A percentile compares a stretch with the other conserved stretches of the same genome.
phyloP scores from a whole-genome alignment of 331 rosid species.

The Quercus lobata region DNA sequence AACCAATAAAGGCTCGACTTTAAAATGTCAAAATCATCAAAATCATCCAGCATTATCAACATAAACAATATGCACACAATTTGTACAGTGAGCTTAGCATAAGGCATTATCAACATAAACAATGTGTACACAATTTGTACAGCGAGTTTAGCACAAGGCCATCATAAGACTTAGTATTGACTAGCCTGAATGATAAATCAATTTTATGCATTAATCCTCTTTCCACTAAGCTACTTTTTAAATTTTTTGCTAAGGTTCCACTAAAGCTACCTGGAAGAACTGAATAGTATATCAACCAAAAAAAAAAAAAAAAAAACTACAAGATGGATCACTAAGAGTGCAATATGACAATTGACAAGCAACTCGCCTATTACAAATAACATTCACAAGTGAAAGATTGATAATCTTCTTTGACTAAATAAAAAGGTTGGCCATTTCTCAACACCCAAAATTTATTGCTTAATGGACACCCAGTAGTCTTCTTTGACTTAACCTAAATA shows the following conservation, averaged over 20 bases:
- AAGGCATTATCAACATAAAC: not conserved
- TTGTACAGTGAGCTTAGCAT: not conserved
- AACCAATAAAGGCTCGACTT: not conserved
- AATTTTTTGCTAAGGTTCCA: no score
- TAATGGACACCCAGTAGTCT: not conserved
- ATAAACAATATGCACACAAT: not conserved
- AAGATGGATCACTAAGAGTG: not conserved
- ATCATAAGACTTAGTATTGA: not conserved
- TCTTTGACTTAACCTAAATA: not conserved
- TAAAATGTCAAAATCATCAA: not conserved
- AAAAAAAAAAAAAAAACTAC: not conserved
- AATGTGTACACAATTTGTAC: not conserved
- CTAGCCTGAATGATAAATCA: not conserved
- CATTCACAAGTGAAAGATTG: not conserved
- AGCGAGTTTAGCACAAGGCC: not conserved
- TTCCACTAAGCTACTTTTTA: not conserved
- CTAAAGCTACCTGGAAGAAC: not conserved
- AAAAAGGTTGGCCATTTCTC: not conserved
- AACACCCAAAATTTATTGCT: not conserved
- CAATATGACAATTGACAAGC: not conserved
- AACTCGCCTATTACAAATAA: not conserved
- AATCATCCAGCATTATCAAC: not conserved
- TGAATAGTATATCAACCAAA: not conserved
- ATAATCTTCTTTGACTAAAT: not conserved
- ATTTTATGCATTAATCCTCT: not conserved